These are phyloP conservation scores for Dactylellina cionopaga DNA, from an alignment of 2,329 filamentous ascomycete genomes.

Conservation along the genomic window DNA sequence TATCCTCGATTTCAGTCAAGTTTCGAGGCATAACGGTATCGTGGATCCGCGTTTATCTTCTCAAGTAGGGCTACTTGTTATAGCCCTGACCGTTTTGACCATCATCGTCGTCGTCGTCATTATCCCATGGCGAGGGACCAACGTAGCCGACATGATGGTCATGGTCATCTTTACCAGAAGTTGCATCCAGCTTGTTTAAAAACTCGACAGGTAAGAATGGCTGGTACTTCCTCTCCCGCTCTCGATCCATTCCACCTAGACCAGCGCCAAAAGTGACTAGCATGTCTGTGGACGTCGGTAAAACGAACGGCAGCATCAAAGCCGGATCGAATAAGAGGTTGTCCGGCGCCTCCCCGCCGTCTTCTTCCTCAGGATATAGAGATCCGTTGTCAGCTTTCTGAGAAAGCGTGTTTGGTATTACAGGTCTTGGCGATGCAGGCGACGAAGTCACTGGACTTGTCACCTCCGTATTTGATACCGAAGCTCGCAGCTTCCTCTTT, in stretches of 20 bases:
- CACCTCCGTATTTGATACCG: constrained; percentile 65
- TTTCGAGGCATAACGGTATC: too few relatives aligned
- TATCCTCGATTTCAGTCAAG: too few relatives aligned
- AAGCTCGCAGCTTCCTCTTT: constrained; percentile 67
- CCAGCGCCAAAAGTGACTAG: constrained; percentile 92
- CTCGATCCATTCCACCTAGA: constrained; percentile 89
- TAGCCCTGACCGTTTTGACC: too few relatives aligned
- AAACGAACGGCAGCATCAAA: constrained; percentile 90
- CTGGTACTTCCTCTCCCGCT: constrained; percentile 93
- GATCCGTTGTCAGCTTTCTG: constrained; percentile 55
- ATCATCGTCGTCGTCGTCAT: constrained; percentile 43
- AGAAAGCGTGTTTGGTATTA: constrained; percentile 50
- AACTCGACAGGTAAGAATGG: constrained; percentile 95
- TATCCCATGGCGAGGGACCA: constrained; percentile 43
- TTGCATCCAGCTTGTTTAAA: constrained; percentile 80
- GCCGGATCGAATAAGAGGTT: constrained; percentile 86
- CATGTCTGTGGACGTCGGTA: constrained; percentile 98
- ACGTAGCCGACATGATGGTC: constrained; percentile 48
- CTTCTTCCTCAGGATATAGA: constrained; percentile 64
- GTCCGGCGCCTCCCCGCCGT: constrained; percentile 76
- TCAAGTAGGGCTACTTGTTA: too few relatives aligned
- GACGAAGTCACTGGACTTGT: constrained; percentile 53
- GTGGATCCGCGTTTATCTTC: too few relatives aligned
- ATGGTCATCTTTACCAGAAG: constrained; percentile 51
- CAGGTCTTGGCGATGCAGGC: constrained; percentile 55